Base-by-base conservation (phyloP, 2,329 filamentous ascomycete genomes). In the Botryotinia convoluta region DNA sequence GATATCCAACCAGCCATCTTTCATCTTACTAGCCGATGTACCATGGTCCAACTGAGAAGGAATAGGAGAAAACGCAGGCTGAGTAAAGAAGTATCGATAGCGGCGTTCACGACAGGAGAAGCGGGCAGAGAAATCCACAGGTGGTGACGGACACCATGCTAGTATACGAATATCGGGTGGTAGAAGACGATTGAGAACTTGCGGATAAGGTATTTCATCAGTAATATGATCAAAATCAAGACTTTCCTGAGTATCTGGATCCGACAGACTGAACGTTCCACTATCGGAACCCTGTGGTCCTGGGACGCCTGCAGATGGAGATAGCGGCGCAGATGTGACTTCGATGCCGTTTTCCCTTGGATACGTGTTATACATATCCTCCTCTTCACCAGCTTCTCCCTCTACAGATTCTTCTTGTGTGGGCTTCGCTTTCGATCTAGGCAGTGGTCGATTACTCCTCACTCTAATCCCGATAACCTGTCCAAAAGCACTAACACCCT, bases 71-170 rank as follows among this genome's bases (percentile, higher is more conserved):
- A 94, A 97, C 1, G 92, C 93, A 0, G 96, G 96, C 81, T 98
- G 94, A 0, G 96, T 98, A 85, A 99, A 99, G 85, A 97, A 98
- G 83, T 99, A 99, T 73, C 93, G 91, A 84, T 99, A 99, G 77
- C 93, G 91, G 35, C 96, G 88, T 83, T 98, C 94, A 75, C 92
- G 90, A 83, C 96, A 99, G 71, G 93, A 94, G 86, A 98, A 98
- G 59, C 96, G 91, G 7, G 96, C 96, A 48, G 93, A 94, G 82
- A 99, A 99, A 75, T 89, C 88, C 14, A 87, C 83, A 0, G 95
- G 93, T 26, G 92, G 93, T 44, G 89, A 86, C 0, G 95, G 94
- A 81, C 95, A 97, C 96, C 96, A 99, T 4, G 96, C 96, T 51
- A 98, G 87, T 74, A 97, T 86, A 74, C 94, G 90, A 79, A 99